phyloP scores from a whole-genome alignment of 768 basidiomycete species.

The Hypsizygus marmoreus region DNA sequence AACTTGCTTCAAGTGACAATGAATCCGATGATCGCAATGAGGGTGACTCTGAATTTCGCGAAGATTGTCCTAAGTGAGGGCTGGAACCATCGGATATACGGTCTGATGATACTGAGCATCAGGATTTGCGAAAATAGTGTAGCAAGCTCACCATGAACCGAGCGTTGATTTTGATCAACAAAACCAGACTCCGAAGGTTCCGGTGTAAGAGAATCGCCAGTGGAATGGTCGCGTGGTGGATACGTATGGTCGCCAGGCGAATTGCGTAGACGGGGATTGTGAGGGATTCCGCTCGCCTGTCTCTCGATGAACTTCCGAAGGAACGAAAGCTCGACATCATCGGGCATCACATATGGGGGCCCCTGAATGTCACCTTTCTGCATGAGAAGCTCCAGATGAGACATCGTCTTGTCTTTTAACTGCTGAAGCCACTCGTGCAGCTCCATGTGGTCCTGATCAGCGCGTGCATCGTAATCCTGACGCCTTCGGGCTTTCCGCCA shows the following conservation, averaged over 20 bases:
- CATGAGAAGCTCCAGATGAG: slow-evolving; percentile 83
- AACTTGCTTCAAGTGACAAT: slow-evolving; percentile 57
- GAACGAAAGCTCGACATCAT: slow-evolving; percentile 75
- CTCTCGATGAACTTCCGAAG: slow-evolving; percentile 83
- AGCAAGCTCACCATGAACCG: slow-evolving; percentile 33
- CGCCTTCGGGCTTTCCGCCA: slow-evolving; percentile 82
- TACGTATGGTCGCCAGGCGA: slow-evolving; percentile 36
- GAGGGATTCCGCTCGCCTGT: slow-evolving; percentile 71
- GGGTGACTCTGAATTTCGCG: slow-evolving; percentile 53
- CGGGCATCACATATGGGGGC: slow-evolving; percentile 80
- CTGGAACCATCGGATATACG: slow-evolving; percentile 40
- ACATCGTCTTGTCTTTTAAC: slow-evolving; percentile 88
- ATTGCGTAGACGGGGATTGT: slow-evolving; percentile 79
- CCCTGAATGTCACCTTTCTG: slow-evolving; percentile 87
- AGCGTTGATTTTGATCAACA: slow-evolving; percentile 35
- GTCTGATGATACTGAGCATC: slow-evolving; percentile 23
- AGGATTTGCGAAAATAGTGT: no score
- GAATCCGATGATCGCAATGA: slow-evolving; percentile 52
- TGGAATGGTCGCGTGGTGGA: slow-evolving; percentile 44
- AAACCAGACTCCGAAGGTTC: slow-evolving; percentile 50
- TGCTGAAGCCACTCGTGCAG: slow-evolving; percentile 87
- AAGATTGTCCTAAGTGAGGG: slow-evolving; percentile 33
- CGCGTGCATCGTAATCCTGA: slow-evolving; percentile 82
- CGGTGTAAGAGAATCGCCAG: slow-evolving; percentile 45
- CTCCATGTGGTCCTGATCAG: slow-evolving; percentile 89